Evolutionary conservation across 108 stramenopile species (phyloP).

Genomic region (Parietichytrium sp.): DNA sequence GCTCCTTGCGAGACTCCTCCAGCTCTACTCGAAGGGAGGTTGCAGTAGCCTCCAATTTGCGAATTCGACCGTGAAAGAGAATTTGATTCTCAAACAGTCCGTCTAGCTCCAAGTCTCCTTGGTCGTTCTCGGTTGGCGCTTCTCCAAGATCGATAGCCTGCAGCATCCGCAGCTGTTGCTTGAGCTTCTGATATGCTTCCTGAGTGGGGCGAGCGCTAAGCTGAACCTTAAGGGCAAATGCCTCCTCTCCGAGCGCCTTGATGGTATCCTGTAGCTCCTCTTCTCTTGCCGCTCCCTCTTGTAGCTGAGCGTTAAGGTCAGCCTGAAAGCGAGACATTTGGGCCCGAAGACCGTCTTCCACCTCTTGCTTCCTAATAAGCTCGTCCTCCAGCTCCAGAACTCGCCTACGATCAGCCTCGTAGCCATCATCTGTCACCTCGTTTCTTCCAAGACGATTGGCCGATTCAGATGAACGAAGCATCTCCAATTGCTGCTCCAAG

Average conservation of each 20-base stretch:
- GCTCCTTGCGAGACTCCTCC: background rate
- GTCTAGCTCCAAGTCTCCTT: too few species aligned
- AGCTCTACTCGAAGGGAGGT: background rate
- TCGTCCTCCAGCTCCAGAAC: constrained; percentile 37
- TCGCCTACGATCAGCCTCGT: constrained; percentile 1
- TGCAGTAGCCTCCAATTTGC: constrained; percentile 15
- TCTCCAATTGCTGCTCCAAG: background rate
- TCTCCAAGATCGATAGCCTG: background rate
- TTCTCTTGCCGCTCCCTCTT: background rate
- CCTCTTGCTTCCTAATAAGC: background rate
- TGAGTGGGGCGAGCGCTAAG: background rate
- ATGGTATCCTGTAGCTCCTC: background rate
- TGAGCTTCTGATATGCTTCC: background rate
- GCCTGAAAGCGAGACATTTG: background rate
- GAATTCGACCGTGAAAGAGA: background rate
- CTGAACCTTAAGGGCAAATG: background rate
- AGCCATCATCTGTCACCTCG: too few species aligned
- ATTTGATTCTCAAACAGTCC: background rate
- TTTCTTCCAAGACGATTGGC: too few species aligned
- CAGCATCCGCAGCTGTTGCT: background rate
- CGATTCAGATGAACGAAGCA: too few species aligned
- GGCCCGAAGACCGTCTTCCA: background rate
- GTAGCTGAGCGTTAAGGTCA: too few species aligned
- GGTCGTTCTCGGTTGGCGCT: background rate
- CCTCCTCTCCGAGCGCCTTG: background rate